phyloP scores from a whole-genome alignment of 768 basidiomycete species.

The Dendrothele bispora region DNA sequence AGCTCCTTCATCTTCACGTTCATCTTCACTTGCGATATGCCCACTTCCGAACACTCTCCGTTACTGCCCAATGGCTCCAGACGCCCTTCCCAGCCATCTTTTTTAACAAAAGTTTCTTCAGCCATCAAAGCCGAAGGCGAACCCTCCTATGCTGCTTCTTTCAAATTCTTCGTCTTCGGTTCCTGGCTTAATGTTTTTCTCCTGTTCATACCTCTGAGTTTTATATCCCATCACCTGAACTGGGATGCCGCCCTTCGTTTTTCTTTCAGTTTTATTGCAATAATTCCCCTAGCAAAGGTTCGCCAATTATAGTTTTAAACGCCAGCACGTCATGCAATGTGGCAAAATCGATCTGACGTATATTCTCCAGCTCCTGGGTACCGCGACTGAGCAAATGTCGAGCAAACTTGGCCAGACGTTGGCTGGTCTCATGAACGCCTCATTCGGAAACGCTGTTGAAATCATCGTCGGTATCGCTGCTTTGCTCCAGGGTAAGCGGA shows the following conservation, averaged over 20 bases:
- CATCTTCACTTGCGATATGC: slow-evolving; percentile 6
- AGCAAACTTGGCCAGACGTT: slow-evolving; percentile 79
- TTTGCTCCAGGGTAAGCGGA: slow-evolving; percentile 61
- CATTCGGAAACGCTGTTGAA: slow-evolving; percentile 83
- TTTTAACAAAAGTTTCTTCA: no score
- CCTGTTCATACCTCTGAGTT: slow-evolving; percentile 75
- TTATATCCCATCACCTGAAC: slow-evolving; percentile 58
- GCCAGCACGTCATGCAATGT: background rate
- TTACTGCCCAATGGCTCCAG: background rate
- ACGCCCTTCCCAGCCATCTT: no score
- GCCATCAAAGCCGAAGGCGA: slow-evolving; percentile 59
- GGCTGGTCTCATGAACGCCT: slow-evolving; percentile 84
- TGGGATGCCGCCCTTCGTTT: slow-evolving; percentile 83
- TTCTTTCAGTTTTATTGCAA: slow-evolving; percentile 75
- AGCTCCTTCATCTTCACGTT: no score
- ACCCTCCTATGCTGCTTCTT: slow-evolving; percentile 60
- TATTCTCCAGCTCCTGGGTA: slow-evolving; percentile 62
- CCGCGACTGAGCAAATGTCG: slow-evolving; percentile 81
- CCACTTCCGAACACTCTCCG: background rate
- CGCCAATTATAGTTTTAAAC: slow-evolving; percentile 17
- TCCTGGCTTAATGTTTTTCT: slow-evolving; percentile 78
- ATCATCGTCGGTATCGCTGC: slow-evolving; percentile 90
- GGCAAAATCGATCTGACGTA: background rate
- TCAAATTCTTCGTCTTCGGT: slow-evolving; percentile 57
- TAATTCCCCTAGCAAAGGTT: slow-evolving; percentile 87